Base-by-base conservation (phyloP, 106 monocot species). In the Triglochin maritima region DNA sequence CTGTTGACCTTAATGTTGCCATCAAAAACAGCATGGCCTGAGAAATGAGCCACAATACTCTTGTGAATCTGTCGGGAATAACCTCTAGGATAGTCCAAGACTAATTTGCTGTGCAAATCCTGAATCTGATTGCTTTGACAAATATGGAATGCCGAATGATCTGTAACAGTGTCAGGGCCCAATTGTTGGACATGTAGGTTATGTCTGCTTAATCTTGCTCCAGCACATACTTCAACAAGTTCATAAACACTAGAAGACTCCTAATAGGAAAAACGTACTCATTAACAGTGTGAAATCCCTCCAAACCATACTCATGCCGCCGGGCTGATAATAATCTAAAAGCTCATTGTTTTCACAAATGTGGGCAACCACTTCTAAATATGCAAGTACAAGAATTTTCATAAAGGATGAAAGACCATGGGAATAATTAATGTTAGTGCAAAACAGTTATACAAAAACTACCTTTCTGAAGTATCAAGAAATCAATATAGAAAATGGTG, bases 1-100 rank as follows among this genome's bases (percentile, higher is more conserved):
- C 93, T 89, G 82, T 93, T 93, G 48, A 93, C 88, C 71, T 73
- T 83, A 51, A 98, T 79, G 54, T 91, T 98, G 64, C 91, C 91
- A 71, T 91, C 96, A 75, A 98, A 96, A 47, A 91, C 64, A 70
- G 74, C 83, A 3, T 84, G 85, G 1, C 91, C 96, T 44, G 82
- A 76, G 17, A 88, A 79, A 66, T 81, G 56, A 41, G 83, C 81
- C 9, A 88, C 88, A 66, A 98, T 88, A 77, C 85, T 91, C 75
- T 91, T 91, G 68, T 98, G 96, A 56, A 88, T 81, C 72, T 98
- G 96, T 1, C 88, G 79, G 2, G 91, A 90, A 74, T 67, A 77
- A 5, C 90, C 96, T 75, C 88, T 78, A 7, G 96, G 96, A 67
- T 98, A 79, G 49, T 98, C 88, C 67, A 98, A 66, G 64, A 91